These are phyloP conservation scores for Neonectria neomacrospora DNA, from an alignment of 2,329 filamentous ascomycete species.

Conservation along the genomic window DNA sequence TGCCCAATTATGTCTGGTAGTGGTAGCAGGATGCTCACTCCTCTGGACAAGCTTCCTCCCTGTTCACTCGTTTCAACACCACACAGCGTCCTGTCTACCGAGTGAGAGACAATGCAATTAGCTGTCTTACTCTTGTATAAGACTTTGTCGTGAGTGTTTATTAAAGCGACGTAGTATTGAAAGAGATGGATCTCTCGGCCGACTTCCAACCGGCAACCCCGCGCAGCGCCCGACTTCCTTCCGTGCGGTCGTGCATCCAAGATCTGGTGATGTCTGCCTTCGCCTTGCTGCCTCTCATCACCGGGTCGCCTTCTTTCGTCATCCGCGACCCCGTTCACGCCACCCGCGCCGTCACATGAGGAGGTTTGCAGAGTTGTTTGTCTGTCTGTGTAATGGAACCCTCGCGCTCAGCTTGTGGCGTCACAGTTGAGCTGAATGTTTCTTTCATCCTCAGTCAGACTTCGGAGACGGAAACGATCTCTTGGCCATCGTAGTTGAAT, in stretches of 20 bases:
- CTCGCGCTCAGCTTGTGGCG: background rate
- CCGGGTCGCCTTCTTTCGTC: conserved; percentile 14
- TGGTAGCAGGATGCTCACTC: too few relatives aligned
- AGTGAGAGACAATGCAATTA: background rate
- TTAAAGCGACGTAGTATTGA: background rate
- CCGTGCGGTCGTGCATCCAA: background rate
- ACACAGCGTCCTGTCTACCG: background rate
- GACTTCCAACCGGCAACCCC: conserved; percentile 4
- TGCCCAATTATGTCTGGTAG: too few relatives aligned
- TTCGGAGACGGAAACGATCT: background rate
- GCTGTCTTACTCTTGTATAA: background rate
- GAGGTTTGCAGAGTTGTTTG: background rate
- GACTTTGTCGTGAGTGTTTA: background rate
- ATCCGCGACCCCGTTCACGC: conserved; percentile 17
- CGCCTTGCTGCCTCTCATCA: conserved; percentile 15
- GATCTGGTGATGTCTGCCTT: conserved; percentile 20
- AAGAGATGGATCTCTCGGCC: conserved; percentile 2
- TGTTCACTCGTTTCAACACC: too few relatives aligned
- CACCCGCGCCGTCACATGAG: conserved; percentile 8
- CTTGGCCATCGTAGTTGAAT: background rate
- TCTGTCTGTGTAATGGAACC: background rate
- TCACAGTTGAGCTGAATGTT: background rate
- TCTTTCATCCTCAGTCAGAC: background rate
- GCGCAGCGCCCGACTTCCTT: conserved; percentile 4
- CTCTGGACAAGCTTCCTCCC: too few relatives aligned